A percentile compares a stretch with the other conserved stretches of the same genome.
These are phyloP conservation scores for Dothistroma septosporum DNA, from an alignment of 2,329 filamentous ascomycete genomes.

Conservation along the genomic window DNA sequence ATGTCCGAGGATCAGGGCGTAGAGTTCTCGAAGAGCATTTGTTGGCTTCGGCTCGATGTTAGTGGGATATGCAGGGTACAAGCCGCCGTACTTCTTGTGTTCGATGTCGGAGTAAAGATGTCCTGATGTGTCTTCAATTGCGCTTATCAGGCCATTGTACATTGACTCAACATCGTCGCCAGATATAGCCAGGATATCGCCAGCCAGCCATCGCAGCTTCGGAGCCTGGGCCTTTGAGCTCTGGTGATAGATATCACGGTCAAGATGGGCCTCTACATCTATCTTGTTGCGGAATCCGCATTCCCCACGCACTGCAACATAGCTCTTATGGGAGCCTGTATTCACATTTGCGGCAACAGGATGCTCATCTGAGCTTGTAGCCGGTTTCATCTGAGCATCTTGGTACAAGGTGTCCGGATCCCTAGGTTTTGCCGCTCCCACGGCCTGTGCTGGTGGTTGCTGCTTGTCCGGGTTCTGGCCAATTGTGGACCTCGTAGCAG, in stretches of 20 bases:
- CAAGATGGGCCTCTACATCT: neutral
- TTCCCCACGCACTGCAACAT: no score
- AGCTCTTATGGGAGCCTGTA: no score
- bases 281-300: no score
- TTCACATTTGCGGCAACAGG: no score
- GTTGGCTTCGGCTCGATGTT: neutral
- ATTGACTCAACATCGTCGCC: neutral
- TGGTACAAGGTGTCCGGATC: no score
- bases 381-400: no score
- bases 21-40: neutral
- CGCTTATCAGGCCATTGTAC: neutral
- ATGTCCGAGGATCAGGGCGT: neutral
- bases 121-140: neutral
- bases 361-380: no score
- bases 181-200: neutral
- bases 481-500: no score
- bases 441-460: no score
- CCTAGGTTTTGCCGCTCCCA: no score
- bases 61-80: neutral
- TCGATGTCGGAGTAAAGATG: neutral
- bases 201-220: neutral
- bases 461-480: no score
- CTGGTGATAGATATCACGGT: no score
- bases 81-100: neutral
- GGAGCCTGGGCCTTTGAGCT: neutral